These are phyloP conservation scores for Hypoxylon sp. DNA, from an alignment of 2,329 filamentous ascomycete genomes.

Conservation along the genomic window DNA sequence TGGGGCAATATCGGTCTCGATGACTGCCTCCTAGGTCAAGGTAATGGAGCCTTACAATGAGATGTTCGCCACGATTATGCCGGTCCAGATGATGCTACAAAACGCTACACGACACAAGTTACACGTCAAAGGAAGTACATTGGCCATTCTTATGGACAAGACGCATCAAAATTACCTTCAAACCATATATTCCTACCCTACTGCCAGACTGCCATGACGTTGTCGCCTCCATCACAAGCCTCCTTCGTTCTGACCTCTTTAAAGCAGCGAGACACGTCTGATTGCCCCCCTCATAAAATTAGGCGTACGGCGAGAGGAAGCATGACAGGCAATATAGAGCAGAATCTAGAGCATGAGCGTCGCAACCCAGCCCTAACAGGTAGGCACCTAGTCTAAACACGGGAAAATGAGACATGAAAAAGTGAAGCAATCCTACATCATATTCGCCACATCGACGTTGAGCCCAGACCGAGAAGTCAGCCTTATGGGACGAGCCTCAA, in stretches of 20 bases:
- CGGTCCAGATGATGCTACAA: not conserved
- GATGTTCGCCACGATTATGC: not conserved
- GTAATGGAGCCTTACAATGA: not conserved
- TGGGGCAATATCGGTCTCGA: not conserved
- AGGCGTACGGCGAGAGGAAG: not conserved
- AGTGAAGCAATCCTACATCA: constrained; percentile 8
- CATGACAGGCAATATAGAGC: not conserved
- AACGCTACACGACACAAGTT: not conserved
- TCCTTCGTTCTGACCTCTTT: not conserved
- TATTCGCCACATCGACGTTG: constrained; percentile 8
- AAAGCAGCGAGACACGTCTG: not conserved
- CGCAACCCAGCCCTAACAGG: not conserved
- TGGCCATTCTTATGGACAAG: not conserved
- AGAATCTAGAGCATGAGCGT: not conserved
- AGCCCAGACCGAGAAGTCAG: constrained; percentile 31
- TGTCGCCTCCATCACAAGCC: not conserved
- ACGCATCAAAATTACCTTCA: not conserved
- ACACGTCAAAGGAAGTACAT: not conserved
- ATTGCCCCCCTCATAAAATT: not conserved
- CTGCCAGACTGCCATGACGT: not conserved
- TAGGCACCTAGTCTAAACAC: not conserved
- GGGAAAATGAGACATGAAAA: not conserved
- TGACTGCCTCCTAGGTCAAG: not conserved
- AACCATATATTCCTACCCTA: not conserved
- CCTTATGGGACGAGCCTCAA: constrained; percentile 27